Evolutionary conservation across 2,329 filamentous ascomycete genomes (phyloP), one percentile per base, ranked within the genome.

Genomic region (Hypoxylon sp.): DNA sequence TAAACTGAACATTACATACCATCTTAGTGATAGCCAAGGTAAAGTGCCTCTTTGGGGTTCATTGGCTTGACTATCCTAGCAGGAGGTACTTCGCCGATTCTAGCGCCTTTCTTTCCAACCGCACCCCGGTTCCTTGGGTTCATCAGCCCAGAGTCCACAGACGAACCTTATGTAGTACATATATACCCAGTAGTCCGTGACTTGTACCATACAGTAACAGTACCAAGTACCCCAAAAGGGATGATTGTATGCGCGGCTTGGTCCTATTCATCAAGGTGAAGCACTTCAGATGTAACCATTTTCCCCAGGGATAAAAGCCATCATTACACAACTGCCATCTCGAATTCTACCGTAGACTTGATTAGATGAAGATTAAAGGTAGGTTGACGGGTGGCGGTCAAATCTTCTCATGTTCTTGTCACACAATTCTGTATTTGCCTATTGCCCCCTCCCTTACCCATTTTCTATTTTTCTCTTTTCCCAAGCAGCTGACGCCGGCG

Each of bases 201-300:
- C 50, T 57, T 52, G 47, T 53, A 60, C 35, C 31, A 24, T 50
- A 60, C 29, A 39, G 37, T 60, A 53, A 53, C 22, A 17, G 46
- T 44, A 52, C 47, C 47, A 46, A 29, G 44, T 22, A 53, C 29
- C 35, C 22, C 35, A 44, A 47, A 54, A 46, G 26, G 52, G 52
- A 46, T 39, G 53, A 56, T 56, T 33, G 31, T 42, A 17, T 56
- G 39, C 42, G 57, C 59, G 14, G 57, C 33, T 44, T 56, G 39
- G 55, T 60, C 55, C 51, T 42, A 35, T 60, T 67, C 64, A 63
- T 67, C 64, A 67, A 63, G 47, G 54, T 58, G 64, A 67, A 63
- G 64, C 64, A 55, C 33, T 60, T 51, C 33, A 65, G 31, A 59
- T 65, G 50, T 56, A 60, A 63, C 55, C 50, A 50, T 57, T 62